Evolutionary conservation across 768 basidiomycete species (phyloP), one percentile per base, ranked within the genome.

Genomic region (Ephemerocybe angulata): DNA sequence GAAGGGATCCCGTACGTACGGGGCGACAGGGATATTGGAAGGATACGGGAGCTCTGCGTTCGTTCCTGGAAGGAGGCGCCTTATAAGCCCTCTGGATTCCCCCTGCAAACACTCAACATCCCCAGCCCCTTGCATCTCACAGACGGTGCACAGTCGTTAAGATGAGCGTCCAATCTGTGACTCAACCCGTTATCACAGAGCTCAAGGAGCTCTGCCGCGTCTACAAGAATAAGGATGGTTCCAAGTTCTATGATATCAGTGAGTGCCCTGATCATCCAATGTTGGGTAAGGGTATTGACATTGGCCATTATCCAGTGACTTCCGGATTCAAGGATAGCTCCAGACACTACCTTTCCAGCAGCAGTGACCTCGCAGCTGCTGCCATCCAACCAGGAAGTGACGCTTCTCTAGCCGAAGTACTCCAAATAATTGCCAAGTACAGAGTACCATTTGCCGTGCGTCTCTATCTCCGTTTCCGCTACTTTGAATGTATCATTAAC

Each of bases 391-490:
- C 49, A 8, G 49, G 49, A 7, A 30, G 28, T 10, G 49, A 30
- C 13, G 21, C 5, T 8, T 24, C 28, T 21, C 22, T 40, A 5
- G 38, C 38, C 38, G 22, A 40, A 21, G 22, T 40, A 17, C 70
- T 84, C 25, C 63, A 66, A 58, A 73, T 81, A 19, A 53, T 84
- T 4, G 75, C 68, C 1, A 63, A 60, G 21, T 74, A 70, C 0
- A 52, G 63, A 33, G 79, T 76, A 1, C 73, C 79, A 1, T 83
- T 85, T 55, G 82, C 81, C 4, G 83, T 82, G 49, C 33, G 52
- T 30, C 8, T 15, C 38, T 40, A 1, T 15, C 43, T 2, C 40
- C 11, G n/a, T 8, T 15, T 12, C 22, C 38, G 38, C n/a, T n/a
- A n/a, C n/a, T n/a, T n/a, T n/a, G n/a, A n/a, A n/a, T n/a, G n/a